A percentile compares a stretch with the other conserved stretches of the same genome.
These are phyloP conservation scores for Eucalyptus dawsonii DNA, from an alignment of 345 rosid species.

Conservation along the genomic window DNA sequence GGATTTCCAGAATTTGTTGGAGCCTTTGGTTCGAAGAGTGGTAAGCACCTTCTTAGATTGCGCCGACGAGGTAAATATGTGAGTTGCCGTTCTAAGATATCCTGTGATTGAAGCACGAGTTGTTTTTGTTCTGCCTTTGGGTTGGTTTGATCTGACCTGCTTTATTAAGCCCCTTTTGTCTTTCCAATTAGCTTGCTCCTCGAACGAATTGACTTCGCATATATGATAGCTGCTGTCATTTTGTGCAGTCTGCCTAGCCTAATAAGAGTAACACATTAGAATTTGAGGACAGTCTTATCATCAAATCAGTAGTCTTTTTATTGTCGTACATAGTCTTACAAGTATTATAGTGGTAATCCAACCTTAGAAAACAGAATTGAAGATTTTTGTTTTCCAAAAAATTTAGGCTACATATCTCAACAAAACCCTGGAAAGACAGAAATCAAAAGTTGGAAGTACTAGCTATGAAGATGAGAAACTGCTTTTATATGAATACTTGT, in stretches of 20 bases:
- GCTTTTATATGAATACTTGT: not conserved
- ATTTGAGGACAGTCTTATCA: not conserved
- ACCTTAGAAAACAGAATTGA: not conserved
- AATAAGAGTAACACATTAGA: not conserved
- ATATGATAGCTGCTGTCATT: not conserved
- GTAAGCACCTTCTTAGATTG: slow-evolving; percentile 20
- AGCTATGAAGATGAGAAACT: not conserved
- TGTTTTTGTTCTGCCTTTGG: not conserved
- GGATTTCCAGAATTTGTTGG: slow-evolving; percentile 37
- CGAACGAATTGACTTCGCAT: not conserved
- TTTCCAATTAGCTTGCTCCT: not conserved
- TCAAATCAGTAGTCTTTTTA: not conserved
- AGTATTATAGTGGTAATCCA: not conserved
- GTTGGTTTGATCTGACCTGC: not conserved
- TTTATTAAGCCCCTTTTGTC: not conserved
- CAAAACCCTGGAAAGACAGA: not conserved
- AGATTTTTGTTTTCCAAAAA: not conserved
- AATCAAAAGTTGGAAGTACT: not conserved
- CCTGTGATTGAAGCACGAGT: not conserved
- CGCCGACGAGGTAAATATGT: not conserved
- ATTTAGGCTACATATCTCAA: not conserved
- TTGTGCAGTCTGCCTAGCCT: not conserved
- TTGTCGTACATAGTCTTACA: not conserved
- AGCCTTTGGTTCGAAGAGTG: slow-evolving; percentile 96
- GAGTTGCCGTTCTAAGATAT: not conserved